These are phyloP conservation scores for Eutypella sp. DNA, from an alignment of 2,329 filamentous ascomycete species.

Conservation along the genomic window DNA sequence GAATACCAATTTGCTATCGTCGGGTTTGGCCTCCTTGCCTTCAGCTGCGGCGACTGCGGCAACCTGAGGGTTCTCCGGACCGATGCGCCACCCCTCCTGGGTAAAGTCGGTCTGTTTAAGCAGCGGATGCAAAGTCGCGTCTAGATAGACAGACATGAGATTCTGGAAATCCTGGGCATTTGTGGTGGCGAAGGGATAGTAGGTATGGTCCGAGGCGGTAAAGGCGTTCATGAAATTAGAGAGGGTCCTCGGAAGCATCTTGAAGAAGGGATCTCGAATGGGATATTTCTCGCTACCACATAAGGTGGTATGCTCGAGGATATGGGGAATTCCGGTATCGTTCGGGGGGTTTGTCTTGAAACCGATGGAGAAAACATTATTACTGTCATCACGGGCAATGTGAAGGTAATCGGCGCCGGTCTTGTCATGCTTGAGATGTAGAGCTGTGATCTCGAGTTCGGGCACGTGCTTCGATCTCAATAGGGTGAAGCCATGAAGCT, in stretches of 20 bases:
- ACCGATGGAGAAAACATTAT: conserved; percentile 98
- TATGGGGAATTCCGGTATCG: conserved; percentile 93
- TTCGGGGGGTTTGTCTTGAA: conserved; percentile 99
- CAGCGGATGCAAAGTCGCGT: conserved; percentile 85
- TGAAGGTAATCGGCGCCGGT: conserved; percentile 95
- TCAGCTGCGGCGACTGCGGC: conserved; percentile 41
- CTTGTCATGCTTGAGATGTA: conserved; percentile 89
- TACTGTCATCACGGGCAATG: conserved; percentile 89
- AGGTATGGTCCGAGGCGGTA: conserved; percentile 92
- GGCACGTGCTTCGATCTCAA: conserved; percentile 86
- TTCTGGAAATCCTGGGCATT: conserved; percentile 95
- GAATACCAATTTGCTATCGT: conserved; percentile 74
- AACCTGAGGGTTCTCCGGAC: conserved; percentile 78
- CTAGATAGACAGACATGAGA: conserved; percentile 91
- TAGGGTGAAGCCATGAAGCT: conserved; percentile 90
- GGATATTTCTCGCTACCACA: conserved; percentile 96
- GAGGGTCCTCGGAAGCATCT: conserved; percentile 96
- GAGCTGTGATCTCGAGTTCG: conserved; percentile 85
- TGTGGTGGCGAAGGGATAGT: conserved; percentile 96
- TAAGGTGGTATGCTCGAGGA: conserved; percentile 93
- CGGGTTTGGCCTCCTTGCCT: conserved; percentile 38
- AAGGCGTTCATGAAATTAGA: conserved; percentile 99
- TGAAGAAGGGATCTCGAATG: conserved; percentile 99
- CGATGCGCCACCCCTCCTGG: conserved; percentile 95
- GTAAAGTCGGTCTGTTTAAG: conserved; percentile 88